A percentile compares a stretch with the other conserved stretches of the same genome.
phyloP scores from a whole-genome alignment of 257 asterid species.

The Datura wrightii region DNA sequence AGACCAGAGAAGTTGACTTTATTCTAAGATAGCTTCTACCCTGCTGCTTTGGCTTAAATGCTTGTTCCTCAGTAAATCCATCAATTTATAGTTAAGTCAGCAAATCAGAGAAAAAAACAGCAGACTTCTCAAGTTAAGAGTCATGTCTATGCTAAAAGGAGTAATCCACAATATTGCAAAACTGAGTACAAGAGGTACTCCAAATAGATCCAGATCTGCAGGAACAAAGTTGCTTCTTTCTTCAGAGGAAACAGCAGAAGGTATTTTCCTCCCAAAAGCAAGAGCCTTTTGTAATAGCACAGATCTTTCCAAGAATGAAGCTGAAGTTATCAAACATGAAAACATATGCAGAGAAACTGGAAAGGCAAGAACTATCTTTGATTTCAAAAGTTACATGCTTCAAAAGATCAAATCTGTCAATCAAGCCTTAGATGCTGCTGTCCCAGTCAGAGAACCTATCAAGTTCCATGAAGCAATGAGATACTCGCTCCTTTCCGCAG shows the following conservation, averaged over 20 bases:
- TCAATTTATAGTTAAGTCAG: neutral
- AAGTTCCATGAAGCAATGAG: constrained; percentile 61
- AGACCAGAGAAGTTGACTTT: neutral
- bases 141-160: neutral
- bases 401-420: constrained; percentile 53
- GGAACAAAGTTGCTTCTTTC: constrained; percentile 9
- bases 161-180: neutral
- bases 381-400: constrained; percentile 52
- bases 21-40: neutral
- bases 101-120: neutral
- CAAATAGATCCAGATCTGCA: neutral
- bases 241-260: neutral
- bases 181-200: constrained; percentile 12
- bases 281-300: constrained; percentile 18
- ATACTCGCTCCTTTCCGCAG: constrained; percentile 71
- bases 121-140: neutral
- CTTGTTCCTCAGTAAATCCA: too few species aligned
- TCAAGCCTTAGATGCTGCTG: constrained; percentile 54
- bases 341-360: constrained; percentile 19
- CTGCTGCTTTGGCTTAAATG: neutral
- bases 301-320: neutral
- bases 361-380: neutral
- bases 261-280: neutral
- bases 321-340: constrained; percentile 7
- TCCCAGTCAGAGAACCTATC: constrained; percentile 44